Percentiles rank a stretch among this genome's conserved stretches.
phyloP scores from a whole-genome alignment of 805 yeast genomes.

The Metschnikowia aberdeeniae region DNA sequence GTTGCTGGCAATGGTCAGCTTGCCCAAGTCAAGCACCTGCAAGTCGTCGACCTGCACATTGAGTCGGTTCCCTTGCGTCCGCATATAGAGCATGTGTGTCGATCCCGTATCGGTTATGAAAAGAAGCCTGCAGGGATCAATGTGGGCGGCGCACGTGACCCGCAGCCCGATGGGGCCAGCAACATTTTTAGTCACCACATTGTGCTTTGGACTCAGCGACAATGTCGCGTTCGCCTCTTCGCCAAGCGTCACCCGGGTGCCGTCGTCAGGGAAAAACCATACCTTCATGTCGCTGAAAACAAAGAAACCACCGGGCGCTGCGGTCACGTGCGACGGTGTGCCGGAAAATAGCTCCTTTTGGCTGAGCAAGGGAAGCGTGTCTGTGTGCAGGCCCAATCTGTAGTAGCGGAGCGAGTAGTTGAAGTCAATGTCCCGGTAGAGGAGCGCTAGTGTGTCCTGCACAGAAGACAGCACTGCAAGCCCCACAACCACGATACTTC shows the following conservation, averaged over 20 bases:
- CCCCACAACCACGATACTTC: slow-evolving; percentile 12
- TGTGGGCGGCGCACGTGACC: slow-evolving; percentile 14
- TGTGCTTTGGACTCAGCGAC: slow-evolving; percentile 3
- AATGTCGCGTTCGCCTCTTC: slow-evolving; percentile 9
- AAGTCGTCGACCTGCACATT: slow-evolving; percentile 14
- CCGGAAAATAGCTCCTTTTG: slow-evolving; percentile 29
- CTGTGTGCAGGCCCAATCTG: slow-evolving; percentile 10
- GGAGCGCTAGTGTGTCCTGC: slow-evolving; percentile 21
- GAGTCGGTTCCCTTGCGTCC: neutral
- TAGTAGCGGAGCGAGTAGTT: slow-evolving; percentile 30
- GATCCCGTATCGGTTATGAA: slow-evolving; percentile 28
- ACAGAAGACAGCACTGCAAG: slow-evolving; percentile 2
- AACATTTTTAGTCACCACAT: slow-evolving; percentile 9
- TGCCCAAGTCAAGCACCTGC: slow-evolving; percentile 24
- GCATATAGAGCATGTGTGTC: slow-evolving; percentile 23
- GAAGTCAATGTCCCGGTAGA: slow-evolving; percentile 34
- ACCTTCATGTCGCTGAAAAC: slow-evolving; percentile 24
- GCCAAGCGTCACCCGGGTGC: neutral
- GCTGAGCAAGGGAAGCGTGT: slow-evolving; percentile 10
- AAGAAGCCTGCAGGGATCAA: slow-evolving; percentile 27
- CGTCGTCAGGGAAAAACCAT: slow-evolving; percentile 25
- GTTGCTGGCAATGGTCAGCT: slow-evolving; percentile 27
- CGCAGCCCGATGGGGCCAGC: slow-evolving; percentile 7
- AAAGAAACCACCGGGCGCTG: slow-evolving; percentile 25
- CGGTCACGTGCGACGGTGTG: slow-evolving; percentile 27